Evolutionary conservation across 2,329 filamentous ascomycete genomes (phyloP), one percentile per base, ranked within the genome.

Genomic region (Dothiorella sarmentorum): DNA sequence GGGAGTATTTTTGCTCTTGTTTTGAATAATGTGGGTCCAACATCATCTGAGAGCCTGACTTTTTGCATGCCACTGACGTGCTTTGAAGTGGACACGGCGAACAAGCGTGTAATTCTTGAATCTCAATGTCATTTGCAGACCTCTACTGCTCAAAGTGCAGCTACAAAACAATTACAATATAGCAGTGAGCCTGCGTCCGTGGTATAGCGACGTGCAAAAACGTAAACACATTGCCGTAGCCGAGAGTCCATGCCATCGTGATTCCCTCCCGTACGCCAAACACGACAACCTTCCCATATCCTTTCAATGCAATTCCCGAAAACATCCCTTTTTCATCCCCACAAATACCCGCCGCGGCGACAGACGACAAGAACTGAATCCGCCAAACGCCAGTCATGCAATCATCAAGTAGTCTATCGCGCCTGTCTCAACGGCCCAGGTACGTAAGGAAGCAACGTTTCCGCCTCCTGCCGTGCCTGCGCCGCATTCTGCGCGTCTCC

Each of bases 401-500:
- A 17, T 13, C 29, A 31, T 11, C 11, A 24, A 42, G 43, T 18
- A 33, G n/a, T 27, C 26, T 44, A 56, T 4, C 27, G 52, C 2
- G 38, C 9, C 35, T 33, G 20, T 37, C 59, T 66, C 37, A 73
- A 40, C 9, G 63, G 59, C 15, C 55, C 29, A 6, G 70, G 70
- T n/a, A 73, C 59, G 17, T 58, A 62, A 0, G 61, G 61, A 29
- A 64, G 60, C 47, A 67, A 61, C 37, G 47, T 60, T 31, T 63
- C 52, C 31, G 74, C 82, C 64, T 80, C 78, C n/a, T 74, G 72
- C 38, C 74, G 72, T 6, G 77, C 72, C 6, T 63, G 64, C 35
- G 69, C 69, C 10, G 83, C 82, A 62, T 86, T 80, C 3, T 73
- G 73, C 11, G 69, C 70, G 65, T 88, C 85, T 20, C 89, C 89